Conservation (phyloP, 331 rosid species). For the Quercus tomentella region DNA sequence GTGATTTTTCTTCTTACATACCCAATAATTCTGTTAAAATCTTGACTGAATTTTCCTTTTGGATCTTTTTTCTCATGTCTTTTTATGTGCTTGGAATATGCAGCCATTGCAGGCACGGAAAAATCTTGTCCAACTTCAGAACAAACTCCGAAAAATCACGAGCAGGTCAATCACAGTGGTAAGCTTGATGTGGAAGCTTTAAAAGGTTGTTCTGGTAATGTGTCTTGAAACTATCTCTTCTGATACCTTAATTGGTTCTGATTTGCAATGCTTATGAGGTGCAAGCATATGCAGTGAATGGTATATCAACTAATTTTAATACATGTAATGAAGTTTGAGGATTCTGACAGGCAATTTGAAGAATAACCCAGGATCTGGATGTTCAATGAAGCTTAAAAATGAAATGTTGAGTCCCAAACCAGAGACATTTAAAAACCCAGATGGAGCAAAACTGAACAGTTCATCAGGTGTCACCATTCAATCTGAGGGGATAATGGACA, state of each 20-base stretch:
- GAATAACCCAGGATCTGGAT: slow-evolving; percentile 23
- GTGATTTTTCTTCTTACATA: background rate
- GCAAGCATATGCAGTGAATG: background rate
- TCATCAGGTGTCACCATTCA: slow-evolving; percentile 16
- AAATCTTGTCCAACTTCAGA: slow-evolving; percentile 12
- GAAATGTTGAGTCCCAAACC: slow-evolving; percentile 9
- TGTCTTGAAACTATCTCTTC: too few species aligned
- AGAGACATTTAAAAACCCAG: slow-evolving; percentile 4
- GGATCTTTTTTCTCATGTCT: background rate
- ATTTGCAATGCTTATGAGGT: slow-evolving; percentile 4
- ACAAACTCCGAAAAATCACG: background rate
- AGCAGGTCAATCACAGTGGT: slow-evolving; percentile 6
- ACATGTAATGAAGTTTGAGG: background rate
- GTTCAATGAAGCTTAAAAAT: slow-evolving; percentile 11
- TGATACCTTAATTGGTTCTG: too few species aligned
- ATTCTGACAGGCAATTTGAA: slow-evolving; percentile 14
- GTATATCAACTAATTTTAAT: too few species aligned
- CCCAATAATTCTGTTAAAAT: background rate
- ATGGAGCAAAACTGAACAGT: slow-evolving; percentile 19
- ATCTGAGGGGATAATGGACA: slow-evolving; percentile 11
- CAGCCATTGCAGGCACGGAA: slow-evolving; percentile 17
- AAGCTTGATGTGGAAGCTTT: slow-evolving; percentile 1
- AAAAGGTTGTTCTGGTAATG: background rate
- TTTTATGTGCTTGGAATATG: background rate
- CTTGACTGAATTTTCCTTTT: background rate